Percentiles rank a stretch among this genome's conserved stretches.
These are phyloP conservation scores for Pseudonectria buxi DNA, from an alignment of 2,329 filamentous ascomycete genomes.

Conservation along the genomic window DNA sequence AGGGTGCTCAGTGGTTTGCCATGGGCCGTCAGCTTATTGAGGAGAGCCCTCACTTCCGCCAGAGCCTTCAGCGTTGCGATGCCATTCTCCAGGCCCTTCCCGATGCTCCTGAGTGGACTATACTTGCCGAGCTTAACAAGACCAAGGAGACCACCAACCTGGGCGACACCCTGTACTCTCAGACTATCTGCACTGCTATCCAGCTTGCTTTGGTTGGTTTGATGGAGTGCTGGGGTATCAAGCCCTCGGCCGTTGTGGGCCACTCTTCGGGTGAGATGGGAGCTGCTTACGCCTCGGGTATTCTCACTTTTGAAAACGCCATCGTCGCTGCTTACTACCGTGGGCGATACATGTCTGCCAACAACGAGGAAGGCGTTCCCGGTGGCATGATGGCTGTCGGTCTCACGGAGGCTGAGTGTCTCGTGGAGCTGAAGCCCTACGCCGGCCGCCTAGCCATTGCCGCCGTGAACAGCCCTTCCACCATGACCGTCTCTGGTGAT, in stretches of 20 bases:
- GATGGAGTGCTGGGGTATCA: conserved; percentile 28
- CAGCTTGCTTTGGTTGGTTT: conserved; percentile 34
- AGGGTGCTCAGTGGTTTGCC: conserved; percentile 20
- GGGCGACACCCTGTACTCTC: conserved; percentile 22
- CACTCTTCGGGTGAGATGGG: conserved; percentile 40
- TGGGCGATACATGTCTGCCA: conserved; percentile 24
- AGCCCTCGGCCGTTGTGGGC: conserved; percentile 30
- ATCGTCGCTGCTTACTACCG: conserved; percentile 25
- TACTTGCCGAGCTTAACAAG: conserved; percentile 25
- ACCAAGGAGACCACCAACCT: conserved; percentile 19
- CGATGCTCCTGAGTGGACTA: conserved; percentile 18
- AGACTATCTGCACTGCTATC: conserved; percentile 33
- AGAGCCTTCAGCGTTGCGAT: conserved; percentile 22
- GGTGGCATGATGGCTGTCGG: conserved; percentile 36
- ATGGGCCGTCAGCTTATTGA: conserved; percentile 19
- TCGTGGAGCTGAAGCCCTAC: conserved; percentile 17
- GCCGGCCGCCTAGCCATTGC: conserved; percentile 26
- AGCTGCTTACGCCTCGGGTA: conserved; percentile 34
- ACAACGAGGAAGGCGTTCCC: conserved; percentile 13
- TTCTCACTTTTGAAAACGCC: conserved; percentile 25
- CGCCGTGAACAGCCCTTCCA: conserved; percentile 24
- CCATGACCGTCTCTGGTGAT: conserved; percentile 23
- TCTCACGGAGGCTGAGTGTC: conserved; percentile 13
- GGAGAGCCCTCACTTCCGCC: conserved; percentile 21
- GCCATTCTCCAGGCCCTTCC: conserved; percentile 19